Percentiles rank a stretch among this genome's conserved stretches.
phyloP scores from a whole-genome alignment of 2,329 filamentous ascomycete genomes.

The Pseudogymnoascus destructans region DNA sequence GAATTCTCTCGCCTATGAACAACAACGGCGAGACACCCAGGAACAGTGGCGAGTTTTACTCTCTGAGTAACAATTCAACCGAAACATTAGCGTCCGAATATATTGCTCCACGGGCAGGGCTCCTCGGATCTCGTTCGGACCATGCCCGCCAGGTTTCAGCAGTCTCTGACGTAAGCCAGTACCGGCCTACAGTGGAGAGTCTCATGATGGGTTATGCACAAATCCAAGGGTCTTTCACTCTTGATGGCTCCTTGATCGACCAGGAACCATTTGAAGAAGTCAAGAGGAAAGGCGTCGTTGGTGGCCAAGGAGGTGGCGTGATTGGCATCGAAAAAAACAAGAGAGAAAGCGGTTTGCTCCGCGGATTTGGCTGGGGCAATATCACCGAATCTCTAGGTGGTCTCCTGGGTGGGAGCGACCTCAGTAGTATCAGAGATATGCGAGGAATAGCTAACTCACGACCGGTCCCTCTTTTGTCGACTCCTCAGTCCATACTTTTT shows the following conservation, averaged over 20 bases:
- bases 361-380: constrained; percentile 75
- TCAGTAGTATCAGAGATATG: constrained; percentile 94
- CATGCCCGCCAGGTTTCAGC: constrained; percentile 33
- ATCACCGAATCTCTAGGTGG: constrained; percentile 82
- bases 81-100: constrained; percentile 91
- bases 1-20: constrained; percentile 67
- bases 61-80: constrained; percentile 84
- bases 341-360: constrained; percentile 65
- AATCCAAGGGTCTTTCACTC: constrained; percentile 76
- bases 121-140: constrained; percentile 32
- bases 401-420: constrained; percentile 70
- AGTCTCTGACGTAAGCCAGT: constrained; percentile 30
- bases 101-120: constrained; percentile 38
- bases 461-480: constrained; percentile 81
- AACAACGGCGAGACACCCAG: constrained; percentile 63
- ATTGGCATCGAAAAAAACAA: constrained; percentile 64
- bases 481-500: constrained; percentile 89
- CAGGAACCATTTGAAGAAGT: constrained; percentile 87
- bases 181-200: constrained; percentile 49
- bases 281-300: constrained; percentile 83
- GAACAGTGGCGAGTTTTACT: constrained; percentile 91
- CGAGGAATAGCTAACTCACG: constrained; percentile 74
- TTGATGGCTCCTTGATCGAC: constrained; percentile 86
- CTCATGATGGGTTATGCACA: constrained; percentile 98
- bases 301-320: constrained; percentile 75